Conservation (phyloP, 2,329 filamentous ascomycete genomes). For the Ceratocystis diversiconidia region DNA sequence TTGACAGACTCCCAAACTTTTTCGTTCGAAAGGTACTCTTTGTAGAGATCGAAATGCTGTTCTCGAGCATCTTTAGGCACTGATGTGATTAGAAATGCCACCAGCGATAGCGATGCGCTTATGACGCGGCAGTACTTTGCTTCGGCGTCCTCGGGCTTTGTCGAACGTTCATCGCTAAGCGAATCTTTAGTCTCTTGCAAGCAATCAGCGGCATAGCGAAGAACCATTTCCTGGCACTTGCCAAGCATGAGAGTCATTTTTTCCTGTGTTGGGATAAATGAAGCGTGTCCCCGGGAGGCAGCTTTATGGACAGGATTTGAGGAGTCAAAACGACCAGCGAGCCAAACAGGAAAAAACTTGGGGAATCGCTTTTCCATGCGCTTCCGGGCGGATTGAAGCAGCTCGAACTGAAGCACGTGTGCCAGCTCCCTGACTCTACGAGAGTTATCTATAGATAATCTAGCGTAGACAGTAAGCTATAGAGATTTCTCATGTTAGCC, state of each 20-base stretch:
- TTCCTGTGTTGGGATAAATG: conserved; percentile 64
- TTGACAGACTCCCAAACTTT: conserved; percentile 53
- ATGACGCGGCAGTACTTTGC: conserved; percentile 72
- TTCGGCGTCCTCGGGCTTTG: conserved; percentile 70
- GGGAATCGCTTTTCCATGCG: conserved; percentile 70
- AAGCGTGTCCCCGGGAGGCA: conserved; percentile 61
- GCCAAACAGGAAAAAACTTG: conserved; percentile 72
- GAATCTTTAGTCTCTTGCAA: conserved; percentile 68
- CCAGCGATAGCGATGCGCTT: conserved; percentile 39
- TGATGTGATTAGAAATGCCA: conserved; percentile 38
- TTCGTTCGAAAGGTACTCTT: conserved; percentile 51
- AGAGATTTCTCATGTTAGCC: neutral
- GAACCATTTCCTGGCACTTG: conserved; percentile 64
- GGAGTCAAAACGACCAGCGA: conserved; percentile 75
- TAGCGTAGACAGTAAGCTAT: conserved; percentile 72
- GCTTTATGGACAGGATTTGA: conserved; percentile 63
- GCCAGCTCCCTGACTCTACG: conserved; percentile 77
- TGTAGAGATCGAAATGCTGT: conserved; percentile 48
- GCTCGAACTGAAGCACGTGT: conserved; percentile 55
- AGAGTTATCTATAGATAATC: conserved; percentile 77
- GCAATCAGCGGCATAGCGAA: conserved; percentile 69
- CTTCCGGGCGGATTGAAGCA: conserved; percentile 55
- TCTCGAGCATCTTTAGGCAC: conserved; percentile 37
- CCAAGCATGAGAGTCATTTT: conserved; percentile 67
- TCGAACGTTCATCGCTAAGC: conserved; percentile 76